Conservation (phyloP, 148 eudicot species). For the Pharnaceum exiguum region DNA sequence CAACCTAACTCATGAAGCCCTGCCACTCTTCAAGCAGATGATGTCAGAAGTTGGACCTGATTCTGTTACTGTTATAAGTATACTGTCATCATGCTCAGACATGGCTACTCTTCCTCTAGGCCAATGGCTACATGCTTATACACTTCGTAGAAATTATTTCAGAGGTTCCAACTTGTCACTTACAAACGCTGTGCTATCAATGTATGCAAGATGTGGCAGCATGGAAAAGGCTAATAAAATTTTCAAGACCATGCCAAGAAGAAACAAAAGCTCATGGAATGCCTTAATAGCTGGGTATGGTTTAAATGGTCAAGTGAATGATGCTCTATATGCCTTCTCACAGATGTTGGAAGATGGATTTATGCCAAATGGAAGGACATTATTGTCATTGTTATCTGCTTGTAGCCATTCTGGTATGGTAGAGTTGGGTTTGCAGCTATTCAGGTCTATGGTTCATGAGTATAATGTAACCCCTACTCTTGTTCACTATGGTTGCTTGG, state of each 20-base stretch:
- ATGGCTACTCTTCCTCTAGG: conserved; percentile 40
- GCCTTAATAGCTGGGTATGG: conserved; percentile 40
- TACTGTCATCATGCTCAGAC: conserved; percentile 39
- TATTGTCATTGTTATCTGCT: conserved; percentile 38
- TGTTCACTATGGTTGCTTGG: conserved; percentile 44
- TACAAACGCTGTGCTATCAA: conserved; percentile 36
- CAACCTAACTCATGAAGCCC: conserved; percentile 25
- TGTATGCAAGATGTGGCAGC: conserved; percentile 53
- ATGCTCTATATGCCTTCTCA: conserved; percentile 30
- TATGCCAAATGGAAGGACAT: conserved; percentile 35
- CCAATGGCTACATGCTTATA: conserved; percentile 41
- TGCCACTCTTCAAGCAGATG: conserved; percentile 30
- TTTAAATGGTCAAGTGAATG: conserved; percentile 33
- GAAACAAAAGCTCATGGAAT: conserved; percentile 40
- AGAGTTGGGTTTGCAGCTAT: conserved; percentile 36
- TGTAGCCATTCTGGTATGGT: conserved; percentile 50
- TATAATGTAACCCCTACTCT: conserved; percentile 32
- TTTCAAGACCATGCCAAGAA: conserved; percentile 27
- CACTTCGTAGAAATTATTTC: conserved; percentile 25
- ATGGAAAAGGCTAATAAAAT: conserved; percentile 32
- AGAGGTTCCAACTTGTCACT: conserved; percentile 25
- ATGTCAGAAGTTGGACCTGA: conserved; percentile 32
- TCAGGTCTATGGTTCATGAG: conserved; percentile 35
- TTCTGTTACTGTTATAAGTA: conserved; percentile 30
- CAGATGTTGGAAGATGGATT: conserved; percentile 32